phyloP scores from a whole-genome alignment of 2,329 filamentous ascomycete species.

The Trichoderma semiorbis region DNA sequence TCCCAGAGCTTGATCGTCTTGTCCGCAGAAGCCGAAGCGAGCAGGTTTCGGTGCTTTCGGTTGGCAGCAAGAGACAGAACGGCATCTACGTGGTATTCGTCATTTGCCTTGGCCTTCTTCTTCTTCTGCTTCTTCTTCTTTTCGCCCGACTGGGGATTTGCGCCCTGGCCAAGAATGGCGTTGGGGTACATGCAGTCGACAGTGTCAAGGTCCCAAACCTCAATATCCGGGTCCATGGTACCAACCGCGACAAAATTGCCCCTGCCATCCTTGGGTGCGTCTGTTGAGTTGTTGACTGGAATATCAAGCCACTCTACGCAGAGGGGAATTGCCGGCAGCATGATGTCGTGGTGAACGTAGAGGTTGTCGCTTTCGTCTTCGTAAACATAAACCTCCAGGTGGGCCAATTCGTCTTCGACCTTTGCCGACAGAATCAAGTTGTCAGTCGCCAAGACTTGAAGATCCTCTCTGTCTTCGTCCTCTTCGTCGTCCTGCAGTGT shows the following conservation, averaged over 20 bases:
- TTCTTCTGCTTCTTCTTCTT: constrained; percentile 80
- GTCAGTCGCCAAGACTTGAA: constrained; percentile 89
- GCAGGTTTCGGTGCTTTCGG: constrained; percentile 85
- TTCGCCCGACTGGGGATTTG: constrained; percentile 48
- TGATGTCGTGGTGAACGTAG: constrained; percentile 99
- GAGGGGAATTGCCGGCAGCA: constrained; percentile 94
- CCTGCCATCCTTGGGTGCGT: constrained; percentile 57
- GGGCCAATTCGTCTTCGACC: constrained; percentile 94
- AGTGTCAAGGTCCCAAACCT: constrained; percentile 95
- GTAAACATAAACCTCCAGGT: constrained; percentile 96
- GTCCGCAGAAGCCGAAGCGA: constrained; percentile 93
- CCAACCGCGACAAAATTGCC: constrained; percentile 94
- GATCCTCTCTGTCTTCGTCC: constrained; percentile 86
- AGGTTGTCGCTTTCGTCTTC: constrained; percentile 94
- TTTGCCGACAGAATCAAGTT: constrained; percentile 90
- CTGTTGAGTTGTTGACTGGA: constrained; percentile 69
- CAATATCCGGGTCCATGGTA: constrained; percentile 97
- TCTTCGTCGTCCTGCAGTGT: constrained; percentile 70
- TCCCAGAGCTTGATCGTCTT: constrained; percentile 99
- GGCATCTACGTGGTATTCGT: constrained; percentile 89
- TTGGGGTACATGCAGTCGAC: constrained; percentile 98
- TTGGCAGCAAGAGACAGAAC: constrained; percentile 90
- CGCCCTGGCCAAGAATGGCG: constrained; percentile 81
- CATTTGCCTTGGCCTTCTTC: constrained; percentile 84
- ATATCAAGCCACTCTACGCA: constrained; percentile 95